These are phyloP conservation scores for Hypomontagnella submonticulosa DNA, from an alignment of 495 filamentous ascomycete genomes.

Conservation along the genomic window DNA sequence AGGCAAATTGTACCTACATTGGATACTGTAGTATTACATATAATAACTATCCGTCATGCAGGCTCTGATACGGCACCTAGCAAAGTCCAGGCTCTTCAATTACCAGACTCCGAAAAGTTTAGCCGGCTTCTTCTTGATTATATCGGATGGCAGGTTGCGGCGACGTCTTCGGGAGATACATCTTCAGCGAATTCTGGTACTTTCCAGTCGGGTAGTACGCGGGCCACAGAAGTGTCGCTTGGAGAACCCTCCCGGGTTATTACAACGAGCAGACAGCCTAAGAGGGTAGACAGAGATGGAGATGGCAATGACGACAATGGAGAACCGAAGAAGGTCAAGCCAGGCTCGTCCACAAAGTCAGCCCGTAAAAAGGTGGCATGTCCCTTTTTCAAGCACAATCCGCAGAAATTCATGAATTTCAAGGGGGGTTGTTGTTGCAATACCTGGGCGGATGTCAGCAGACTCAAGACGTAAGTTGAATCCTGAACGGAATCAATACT, in stretches of 20 bases:
- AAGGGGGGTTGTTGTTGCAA: neutral
- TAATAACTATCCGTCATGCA: too few species aligned
- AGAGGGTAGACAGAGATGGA: neutral
- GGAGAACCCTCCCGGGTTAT: neutral
- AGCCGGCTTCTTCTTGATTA: neutral
- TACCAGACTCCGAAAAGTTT: too few species aligned
- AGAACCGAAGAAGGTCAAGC: neutral
- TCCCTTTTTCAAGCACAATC: constrained; percentile 5
- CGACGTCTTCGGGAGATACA: neutral
- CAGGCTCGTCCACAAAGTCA: neutral
- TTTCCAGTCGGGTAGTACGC: neutral
- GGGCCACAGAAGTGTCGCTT: neutral
- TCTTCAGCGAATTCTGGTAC: neutral
- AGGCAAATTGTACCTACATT: too few species aligned
- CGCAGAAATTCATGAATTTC: neutral
- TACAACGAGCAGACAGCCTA: neutral
- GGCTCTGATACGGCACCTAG: too few species aligned
- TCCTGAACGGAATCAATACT: too few species aligned
- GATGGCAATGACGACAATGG: neutral
- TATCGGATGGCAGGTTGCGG: neutral
- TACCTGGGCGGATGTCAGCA: neutral
- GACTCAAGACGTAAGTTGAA: constrained; percentile 12
- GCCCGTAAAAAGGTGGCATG: neutral
- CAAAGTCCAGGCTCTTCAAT: too few species aligned
- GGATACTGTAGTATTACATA: too few species aligned